A percentile compares a stretch with the other conserved stretches of the same genome.
phyloP scores from a whole-genome alignment of 2,329 filamentous ascomycete genomes.

The Trichophyton rubrum region DNA sequence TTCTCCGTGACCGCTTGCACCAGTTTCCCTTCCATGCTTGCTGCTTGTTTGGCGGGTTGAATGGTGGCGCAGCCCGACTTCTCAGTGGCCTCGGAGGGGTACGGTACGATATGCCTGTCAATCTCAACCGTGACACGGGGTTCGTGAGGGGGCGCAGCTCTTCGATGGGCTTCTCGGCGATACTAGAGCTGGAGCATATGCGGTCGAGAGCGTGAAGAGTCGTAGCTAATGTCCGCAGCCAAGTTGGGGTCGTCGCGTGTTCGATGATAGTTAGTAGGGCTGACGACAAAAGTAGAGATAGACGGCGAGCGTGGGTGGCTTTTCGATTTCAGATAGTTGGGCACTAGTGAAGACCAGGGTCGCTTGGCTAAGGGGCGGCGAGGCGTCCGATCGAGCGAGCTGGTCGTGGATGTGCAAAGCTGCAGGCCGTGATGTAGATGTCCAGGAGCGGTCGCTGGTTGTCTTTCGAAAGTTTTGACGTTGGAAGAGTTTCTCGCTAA shows the following conservation, averaged over 20 bases:
- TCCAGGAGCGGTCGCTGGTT: background rate
- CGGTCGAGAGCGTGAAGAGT: background rate
- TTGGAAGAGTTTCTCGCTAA: background rate
- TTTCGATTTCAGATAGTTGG: background rate
- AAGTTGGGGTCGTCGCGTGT: slow-evolving; percentile 1
- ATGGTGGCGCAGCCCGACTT: slow-evolving; percentile 3
- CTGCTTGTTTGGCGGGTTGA: background rate
- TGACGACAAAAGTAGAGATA: background rate
- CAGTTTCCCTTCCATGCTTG: slow-evolving; percentile 38
- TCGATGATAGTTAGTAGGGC: background rate
- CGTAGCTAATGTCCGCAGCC: background rate
- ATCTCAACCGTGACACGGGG: background rate
- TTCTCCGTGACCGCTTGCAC: slow-evolving; percentile 89
- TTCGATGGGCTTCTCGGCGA: background rate
- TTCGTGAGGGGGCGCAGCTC: background rate
- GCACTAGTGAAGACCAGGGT: background rate
- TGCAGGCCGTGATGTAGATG: background rate
- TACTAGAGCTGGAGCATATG: background rate
- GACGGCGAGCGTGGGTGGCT: background rate
- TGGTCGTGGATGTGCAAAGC: background rate
- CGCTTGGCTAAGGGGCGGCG: background rate
- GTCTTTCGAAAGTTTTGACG: background rate
- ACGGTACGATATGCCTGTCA: background rate
- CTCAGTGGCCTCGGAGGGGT: background rate
- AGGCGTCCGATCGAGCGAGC: background rate